A percentile compares a stretch with the other conserved stretches of the same genome.
phyloP scores from a whole-genome alignment of 2,329 filamentous ascomycete species.

The Exophiala aquamarina region DNA sequence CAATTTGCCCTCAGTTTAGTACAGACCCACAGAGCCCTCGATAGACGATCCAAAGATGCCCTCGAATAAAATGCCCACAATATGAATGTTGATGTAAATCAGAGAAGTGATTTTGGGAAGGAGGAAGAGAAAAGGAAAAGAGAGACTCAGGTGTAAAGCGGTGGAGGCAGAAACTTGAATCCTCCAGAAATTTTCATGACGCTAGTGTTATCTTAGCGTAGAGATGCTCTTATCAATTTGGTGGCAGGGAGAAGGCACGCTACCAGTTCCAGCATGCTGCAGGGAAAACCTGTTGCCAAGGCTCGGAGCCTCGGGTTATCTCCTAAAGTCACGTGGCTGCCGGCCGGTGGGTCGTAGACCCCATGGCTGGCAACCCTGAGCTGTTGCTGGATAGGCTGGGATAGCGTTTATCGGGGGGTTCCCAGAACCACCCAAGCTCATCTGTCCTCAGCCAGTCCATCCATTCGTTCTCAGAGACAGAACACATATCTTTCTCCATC shows the following conservation, averaged over 20 bases:
- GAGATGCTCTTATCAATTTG: slow-evolving; percentile 10
- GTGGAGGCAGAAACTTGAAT: too few relatives aligned
- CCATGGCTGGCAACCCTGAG: too few relatives aligned
- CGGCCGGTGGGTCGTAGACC: too few relatives aligned
- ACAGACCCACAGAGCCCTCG: slow-evolving; percentile 24
- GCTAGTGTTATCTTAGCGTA: slow-evolving; percentile 13
- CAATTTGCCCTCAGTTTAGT: slow-evolving; percentile 13
- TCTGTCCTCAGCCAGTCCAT: neutral
- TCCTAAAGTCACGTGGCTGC: too few relatives aligned
- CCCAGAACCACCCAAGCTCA: slow-evolving; percentile 2
- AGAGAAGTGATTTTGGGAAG: neutral
- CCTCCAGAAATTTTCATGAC: slow-evolving; percentile 12
- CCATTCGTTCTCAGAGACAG: too few relatives aligned
- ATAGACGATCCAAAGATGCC: slow-evolving; percentile 25
- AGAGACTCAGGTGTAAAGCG: neutral
- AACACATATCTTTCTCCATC: neutral
- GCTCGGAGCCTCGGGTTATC: too few relatives aligned
- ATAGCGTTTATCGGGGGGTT: too few relatives aligned
- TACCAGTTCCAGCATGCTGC: neutral
- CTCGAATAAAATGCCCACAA: slow-evolving; percentile 23
- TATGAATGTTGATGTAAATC: slow-evolving; percentile 16
- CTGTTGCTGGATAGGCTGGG: too few relatives aligned
- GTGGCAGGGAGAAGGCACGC: neutral
- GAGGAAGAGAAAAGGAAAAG: slow-evolving; percentile 2
- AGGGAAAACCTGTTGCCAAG: too few relatives aligned